A percentile compares a stretch with the other conserved stretches of the same genome.
These are phyloP conservation scores for Mortierella alpina DNA, from an alignment of 192 early-diverging fungal genomes.

Conservation along the genomic window DNA sequence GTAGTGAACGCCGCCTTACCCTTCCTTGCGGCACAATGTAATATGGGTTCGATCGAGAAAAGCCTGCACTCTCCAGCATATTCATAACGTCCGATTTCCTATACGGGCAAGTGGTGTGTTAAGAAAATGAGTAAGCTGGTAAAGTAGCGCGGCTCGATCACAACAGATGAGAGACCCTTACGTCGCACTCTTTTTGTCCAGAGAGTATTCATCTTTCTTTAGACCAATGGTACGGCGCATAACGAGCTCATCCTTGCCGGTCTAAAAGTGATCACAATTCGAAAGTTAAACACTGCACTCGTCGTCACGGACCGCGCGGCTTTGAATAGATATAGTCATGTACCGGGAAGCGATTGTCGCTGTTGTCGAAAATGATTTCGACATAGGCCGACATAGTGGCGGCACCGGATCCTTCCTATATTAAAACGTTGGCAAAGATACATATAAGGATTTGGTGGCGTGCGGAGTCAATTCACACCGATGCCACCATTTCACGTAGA, in stretches of 20 bases:
- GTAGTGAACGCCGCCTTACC: constrained; percentile 56
- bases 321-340: constrained; percentile 19
- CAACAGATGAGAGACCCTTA: constrained; percentile 26
- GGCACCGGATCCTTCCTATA: constrained; percentile 88
- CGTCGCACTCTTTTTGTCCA: constrained; percentile 93
- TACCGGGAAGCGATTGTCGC: constrained; percentile 94
- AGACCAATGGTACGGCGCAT: constrained; percentile 94
- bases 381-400: constrained; percentile 96
- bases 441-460: constrained; percentile 24
- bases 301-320: too few species aligned
- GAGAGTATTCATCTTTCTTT: constrained; percentile 98
- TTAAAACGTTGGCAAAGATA: constrained; percentile 9
- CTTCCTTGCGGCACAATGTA: constrained; percentile 98
- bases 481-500: constrained; percentile 65
- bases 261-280: constrained; percentile 55
- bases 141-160: too few species aligned
- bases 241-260: constrained; percentile 90
- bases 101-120: background rate
- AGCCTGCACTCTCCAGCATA: constrained; percentile 94
- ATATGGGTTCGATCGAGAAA: constrained; percentile 97
- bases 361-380: constrained; percentile 96
- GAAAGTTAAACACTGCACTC: constrained; percentile 17
- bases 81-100: constrained; percentile 94
- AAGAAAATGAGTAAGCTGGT: background rate
- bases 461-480: background rate